Percentiles rank a stretch among this genome's conserved stretches.
Conservation (phyloP, 345 rosid species). For the Erysimum cheiranthoides region DNA sequence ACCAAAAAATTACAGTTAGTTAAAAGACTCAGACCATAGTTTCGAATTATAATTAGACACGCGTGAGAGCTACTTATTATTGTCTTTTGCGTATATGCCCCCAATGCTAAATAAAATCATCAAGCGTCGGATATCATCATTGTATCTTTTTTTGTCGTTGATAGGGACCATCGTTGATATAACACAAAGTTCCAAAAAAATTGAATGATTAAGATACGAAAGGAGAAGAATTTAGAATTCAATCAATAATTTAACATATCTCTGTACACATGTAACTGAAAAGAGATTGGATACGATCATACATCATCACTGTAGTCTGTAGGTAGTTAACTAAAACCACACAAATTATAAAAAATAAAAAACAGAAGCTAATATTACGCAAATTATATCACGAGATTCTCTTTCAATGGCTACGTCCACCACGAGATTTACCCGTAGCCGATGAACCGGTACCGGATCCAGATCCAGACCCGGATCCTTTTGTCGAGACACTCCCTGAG, state of each 20-base stretch:
- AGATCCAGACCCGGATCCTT: conserved; percentile 43
- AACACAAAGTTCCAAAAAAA: conserved; percentile 29
- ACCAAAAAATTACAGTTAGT: conserved; percentile 4
- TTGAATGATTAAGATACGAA: conserved; percentile 10
- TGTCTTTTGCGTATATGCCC: conserved; percentile 9
- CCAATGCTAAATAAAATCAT: neutral
- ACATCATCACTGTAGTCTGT: conserved; percentile 26
- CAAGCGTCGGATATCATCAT: neutral
- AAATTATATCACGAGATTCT: conserved; percentile 18
- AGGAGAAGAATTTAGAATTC: neutral
- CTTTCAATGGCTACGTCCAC: conserved; percentile 38
- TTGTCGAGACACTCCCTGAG: conserved; percentile 41
- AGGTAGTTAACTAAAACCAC: neutral
- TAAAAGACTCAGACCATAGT: neutral
- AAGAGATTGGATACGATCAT: conserved; percentile 26
- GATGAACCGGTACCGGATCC: conserved; percentile 44
- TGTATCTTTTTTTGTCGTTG: neutral
- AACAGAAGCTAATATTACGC: neutral
- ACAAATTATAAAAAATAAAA: neutral
- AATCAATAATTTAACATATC: conserved; percentile 7
- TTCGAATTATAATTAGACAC: neutral
- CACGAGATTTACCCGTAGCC: conserved; percentile 25
- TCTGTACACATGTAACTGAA: conserved; percentile 18
- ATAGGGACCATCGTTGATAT: neutral
- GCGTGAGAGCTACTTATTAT: conserved; percentile 20